Base-by-base conservation (phyloP, 805 yeast species). In the Yarrowia yakushimensis region DNA sequence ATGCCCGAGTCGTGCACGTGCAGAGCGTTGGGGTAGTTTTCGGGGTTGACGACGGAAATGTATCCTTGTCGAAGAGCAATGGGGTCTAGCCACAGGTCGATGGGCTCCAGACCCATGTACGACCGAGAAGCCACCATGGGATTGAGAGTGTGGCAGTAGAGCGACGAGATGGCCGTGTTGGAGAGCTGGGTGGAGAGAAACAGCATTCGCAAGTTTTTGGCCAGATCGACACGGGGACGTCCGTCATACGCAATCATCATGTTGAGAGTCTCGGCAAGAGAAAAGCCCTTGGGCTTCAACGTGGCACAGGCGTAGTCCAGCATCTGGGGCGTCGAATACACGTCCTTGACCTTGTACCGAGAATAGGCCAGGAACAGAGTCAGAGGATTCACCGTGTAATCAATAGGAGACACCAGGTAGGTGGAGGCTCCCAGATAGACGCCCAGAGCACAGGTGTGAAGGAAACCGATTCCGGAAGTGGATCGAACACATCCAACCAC, bases 1-100 rank as follows among this genome's bases (percentile, higher is more conserved):
- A 93, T 88, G 12, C 99, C 99, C 0, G 96, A 89, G 70, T 94
- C 99, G 70, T 91, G 97, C 9, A 94, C 75, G 63, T 85, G 86
- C 59, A 94, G 76, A 0, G 91, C 90, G 66, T 81, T 80, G 4
- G 88, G 85, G 25, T 79, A 79, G 65, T 84, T 87, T 4, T 82
- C 82, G 11, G 90, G 93, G 67, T 88, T 87, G 6, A 90, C 92
- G 25, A 88, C 80, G 20, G 88, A 84, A 2, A 94, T 81, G 61
- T 86, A 83, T 2, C 99, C 99, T 66, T 90, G 93, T n/a, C 97
- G 81, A 63, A 94, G 78, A 0, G 96, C 93, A 50, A 87, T 78
- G 0, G 96, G 91, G 70, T 94, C 98, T 59, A 94, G 78, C 80
- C 87, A 90, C 23, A 94, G 72, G 66, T 90, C 94, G 20, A 90